Evolutionary conservation across 202 grass and related monocot species (phyloP).

Genomic region (Bolboschoenoplectus hybrid): DNA sequence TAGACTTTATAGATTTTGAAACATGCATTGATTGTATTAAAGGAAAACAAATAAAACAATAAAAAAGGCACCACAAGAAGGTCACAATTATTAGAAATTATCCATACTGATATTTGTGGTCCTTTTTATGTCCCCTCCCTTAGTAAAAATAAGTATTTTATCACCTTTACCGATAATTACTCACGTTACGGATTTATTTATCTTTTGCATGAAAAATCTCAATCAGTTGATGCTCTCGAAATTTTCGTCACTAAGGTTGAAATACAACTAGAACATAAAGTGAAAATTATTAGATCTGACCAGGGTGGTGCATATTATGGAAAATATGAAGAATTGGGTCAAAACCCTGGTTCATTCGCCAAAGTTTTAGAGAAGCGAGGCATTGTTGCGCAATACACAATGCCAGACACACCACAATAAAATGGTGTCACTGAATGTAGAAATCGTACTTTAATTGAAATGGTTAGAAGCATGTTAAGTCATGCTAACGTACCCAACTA

Average conservation of each 20-base stretch:
- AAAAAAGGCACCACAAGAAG: neutral
- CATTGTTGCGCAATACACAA: too few species aligned
- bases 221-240: too few species aligned
- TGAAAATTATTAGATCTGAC: slow-evolving; percentile 5
- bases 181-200: too few species aligned
- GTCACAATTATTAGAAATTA: neutral
- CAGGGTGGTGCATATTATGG: slow-evolving; percentile 4
- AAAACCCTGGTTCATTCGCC: neutral
- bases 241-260: too few species aligned
- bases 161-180: too few species aligned
- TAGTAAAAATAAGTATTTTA: too few species aligned
- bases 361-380: too few species aligned
- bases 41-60: neutral
- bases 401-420: too few species aligned
- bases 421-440: too few species aligned
- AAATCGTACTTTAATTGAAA: neutral
- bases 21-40: neutral
- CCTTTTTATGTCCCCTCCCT: neutral
- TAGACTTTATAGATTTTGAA: neutral
- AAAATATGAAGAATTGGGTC: neutral
- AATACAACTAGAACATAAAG: neutral
- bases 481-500: slow-evolving; percentile 1
- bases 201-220: too few species aligned
- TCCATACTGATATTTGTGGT: slow-evolving; percentile 24
- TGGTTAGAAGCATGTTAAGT: slow-evolving; percentile 37